A percentile compares a stretch with the other conserved stretches of the same genome.
phyloP scores from a whole-genome alignment of 2,329 filamentous ascomycete species.

The Arthrobotrys sinensis region DNA sequence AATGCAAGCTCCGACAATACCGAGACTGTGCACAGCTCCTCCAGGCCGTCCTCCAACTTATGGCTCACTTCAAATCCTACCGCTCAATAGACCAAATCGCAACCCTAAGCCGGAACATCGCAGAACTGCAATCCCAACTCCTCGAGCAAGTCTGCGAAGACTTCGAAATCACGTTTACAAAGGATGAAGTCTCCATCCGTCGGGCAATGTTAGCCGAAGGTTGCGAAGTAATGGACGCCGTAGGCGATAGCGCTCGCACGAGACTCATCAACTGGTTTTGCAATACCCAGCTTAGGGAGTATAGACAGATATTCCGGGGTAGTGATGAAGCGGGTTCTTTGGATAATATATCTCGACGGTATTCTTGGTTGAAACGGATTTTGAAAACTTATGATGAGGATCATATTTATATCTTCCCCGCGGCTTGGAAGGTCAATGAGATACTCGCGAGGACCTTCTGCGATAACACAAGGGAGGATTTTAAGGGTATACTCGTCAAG shows the following conservation, averaged over 20 bases:
- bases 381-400: conserved; percentile 96
- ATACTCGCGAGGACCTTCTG: conserved; percentile 92
- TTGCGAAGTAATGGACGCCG: conserved; percentile 92
- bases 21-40: conserved; percentile 93
- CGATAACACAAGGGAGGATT: conserved; percentile 94
- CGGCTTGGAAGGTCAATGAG: conserved; percentile 91
- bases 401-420: conserved; percentile 87
- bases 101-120: conserved; percentile 89
- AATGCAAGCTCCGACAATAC: conserved; percentile 90
- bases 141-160: conserved; percentile 99
- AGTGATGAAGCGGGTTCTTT: conserved; percentile 96
- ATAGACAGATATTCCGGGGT: conserved; percentile 93
- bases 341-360: conserved; percentile 95
- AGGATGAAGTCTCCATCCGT: conserved; percentile 81
- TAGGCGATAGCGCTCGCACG: conserved; percentile 87
- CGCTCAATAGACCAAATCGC: conserved; percentile 98
- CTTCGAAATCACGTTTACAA: conserved; percentile 95
- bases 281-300: conserved; percentile 95
- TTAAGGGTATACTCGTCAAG: conserved; percentile 89
- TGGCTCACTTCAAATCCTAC: conserved; percentile 99
- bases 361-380: conserved; percentile 96
- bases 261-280: conserved; percentile 96
- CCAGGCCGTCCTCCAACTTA: conserved; percentile 95
- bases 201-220: conserved; percentile 84
- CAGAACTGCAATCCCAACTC: conserved; percentile 91